Base-by-base conservation (phyloP, 1,139 yeast species). In the Candida neerlandica region DNA sequence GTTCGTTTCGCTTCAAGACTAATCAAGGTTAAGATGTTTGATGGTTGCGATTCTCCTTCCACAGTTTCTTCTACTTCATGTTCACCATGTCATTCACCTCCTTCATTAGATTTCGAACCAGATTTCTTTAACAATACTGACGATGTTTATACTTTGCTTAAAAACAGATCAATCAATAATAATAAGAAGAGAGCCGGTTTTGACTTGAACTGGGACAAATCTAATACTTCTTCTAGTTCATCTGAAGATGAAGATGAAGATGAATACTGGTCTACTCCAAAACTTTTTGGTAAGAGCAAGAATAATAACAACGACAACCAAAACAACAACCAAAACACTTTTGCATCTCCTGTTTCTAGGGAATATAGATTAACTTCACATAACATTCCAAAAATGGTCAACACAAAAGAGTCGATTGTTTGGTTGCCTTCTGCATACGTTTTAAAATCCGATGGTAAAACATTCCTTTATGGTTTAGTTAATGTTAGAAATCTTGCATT, bases 31-130 rank as follows among this genome's bases (percentile, higher is more conserved):
- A 73, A 71, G 57, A 67, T 66, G 66, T 75, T 75, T 58, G 71
- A 74, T 53, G 78, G 77, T 2, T 59, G 60, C n/a, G 78, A 72
- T 43, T 65, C 73, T 43, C 80, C 80, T 0, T 60, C 68, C 15
- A 60, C 70, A 2, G 77, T 75, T 2, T 69, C 75, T 11, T 64
- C 70, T 12, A 55, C 59, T 21, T 67, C 66, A 29, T 64, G 61
- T 52, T 62, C 74, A 21, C 78, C 78, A 1, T 48, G 63, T 37
- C 67, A 66, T 39, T 70, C 77, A 2, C 77, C 77, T 1, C 62
- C 63, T 19, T 41, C 45, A 43, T 43, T 9, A 27, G 45, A 43
- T 34, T 43, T 43, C 29, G 45, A 43, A 43, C 41, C 45, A 26
- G 38, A 26, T 16, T 34, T 34, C 30, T n/a, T 19, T 14, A 41